phyloP scores from a whole-genome alignment of 441 rosid genomes.

The Pelargonium fulgidum region DNA sequence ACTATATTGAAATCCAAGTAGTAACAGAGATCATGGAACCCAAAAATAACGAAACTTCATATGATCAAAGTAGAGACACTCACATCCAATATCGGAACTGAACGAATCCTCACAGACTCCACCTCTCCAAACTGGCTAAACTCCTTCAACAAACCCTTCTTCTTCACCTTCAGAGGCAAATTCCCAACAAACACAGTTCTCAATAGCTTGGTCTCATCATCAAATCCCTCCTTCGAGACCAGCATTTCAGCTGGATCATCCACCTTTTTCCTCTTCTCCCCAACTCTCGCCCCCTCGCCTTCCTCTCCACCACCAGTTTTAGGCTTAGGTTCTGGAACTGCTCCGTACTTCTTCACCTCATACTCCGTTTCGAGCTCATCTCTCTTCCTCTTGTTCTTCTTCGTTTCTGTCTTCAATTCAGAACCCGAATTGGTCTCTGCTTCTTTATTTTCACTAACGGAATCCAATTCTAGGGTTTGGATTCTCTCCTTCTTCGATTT shows the following conservation, averaged over 20 bases:
- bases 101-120: slow-evolving; percentile 86
- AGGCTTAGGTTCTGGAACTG: slow-evolving; percentile 11
- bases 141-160: slow-evolving; percentile 61
- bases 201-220: slow-evolving; percentile 72
- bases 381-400: slow-evolving; percentile 75
- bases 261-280: slow-evolving; percentile 77
- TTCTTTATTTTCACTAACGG: slow-evolving; percentile 17
- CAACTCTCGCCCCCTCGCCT: slow-evolving; percentile 32
- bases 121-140: slow-evolving; percentile 74
- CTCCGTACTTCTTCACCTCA: slow-evolving; percentile 63
- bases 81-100: slow-evolving; percentile 76
- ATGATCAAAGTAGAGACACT: slow-evolving; percentile 27
- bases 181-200: slow-evolving; percentile 96
- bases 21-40: neutral
- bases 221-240: slow-evolving; percentile 66
- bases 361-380: slow-evolving; percentile 78
- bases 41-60: neutral
- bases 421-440: slow-evolving; percentile 1
- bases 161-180: slow-evolving; percentile 76
- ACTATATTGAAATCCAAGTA: neutral
- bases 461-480: slow-evolving; percentile 13
- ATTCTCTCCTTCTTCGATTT: slow-evolving; percentile 31
- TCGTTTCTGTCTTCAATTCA: slow-evolving; percentile 9
- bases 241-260: slow-evolving; percentile 41
- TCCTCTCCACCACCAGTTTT: slow-evolving; percentile 18